Percentiles rank a stretch among this genome's conserved stretches.
Conservation (phyloP, 73 alveolate genomes). For the Paramecium sonneborni region DNA sequence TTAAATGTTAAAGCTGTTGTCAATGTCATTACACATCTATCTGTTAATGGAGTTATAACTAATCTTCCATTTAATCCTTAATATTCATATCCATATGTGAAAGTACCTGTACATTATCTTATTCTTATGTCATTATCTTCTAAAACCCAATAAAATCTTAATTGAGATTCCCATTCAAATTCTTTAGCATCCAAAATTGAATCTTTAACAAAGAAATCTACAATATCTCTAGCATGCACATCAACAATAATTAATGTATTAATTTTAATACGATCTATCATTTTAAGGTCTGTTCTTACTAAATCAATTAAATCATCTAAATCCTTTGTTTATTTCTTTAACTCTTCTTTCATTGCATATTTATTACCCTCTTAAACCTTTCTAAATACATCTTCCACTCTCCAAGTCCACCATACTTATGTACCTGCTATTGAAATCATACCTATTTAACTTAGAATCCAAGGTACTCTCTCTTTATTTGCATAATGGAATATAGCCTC, state of each 20-base stretch:
- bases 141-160: slow-evolving; percentile 98
- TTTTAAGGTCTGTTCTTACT: slow-evolving; percentile 94
- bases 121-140: slow-evolving; percentile 94
- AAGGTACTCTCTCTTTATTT: slow-evolving; percentile 92
- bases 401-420: slow-evolving; percentile 99
- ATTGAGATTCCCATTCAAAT: slow-evolving; percentile 99
- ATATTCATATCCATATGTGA: slow-evolving; percentile 90
- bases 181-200: slow-evolving; percentile 97
- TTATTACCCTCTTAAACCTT: slow-evolving; percentile 99
- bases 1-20: slow-evolving; percentile 97
- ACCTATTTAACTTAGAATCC: slow-evolving; percentile 95
- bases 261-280: slow-evolving; percentile 88
- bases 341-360: slow-evolving; percentile 99
- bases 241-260: slow-evolving; percentile 97
- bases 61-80: slow-evolving; percentile 97
- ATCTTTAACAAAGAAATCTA: slow-evolving; percentile 93
- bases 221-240: slow-evolving; percentile 99
- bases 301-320: slow-evolving; percentile 93
- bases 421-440: slow-evolving; percentile 98
- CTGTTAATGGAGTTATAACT: slow-evolving; percentile 99
- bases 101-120: slow-evolving; percentile 96
- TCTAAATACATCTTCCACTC: slow-evolving; percentile 98
- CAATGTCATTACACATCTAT: slow-evolving; percentile 99
- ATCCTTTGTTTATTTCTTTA: slow-evolving; percentile 82
- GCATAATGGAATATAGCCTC: slow-evolving; percentile 96